Evolutionary conservation across 2,329 filamentous ascomycete genomes (phyloP).

Genomic region (Colletotrichum somersetense): DNA sequence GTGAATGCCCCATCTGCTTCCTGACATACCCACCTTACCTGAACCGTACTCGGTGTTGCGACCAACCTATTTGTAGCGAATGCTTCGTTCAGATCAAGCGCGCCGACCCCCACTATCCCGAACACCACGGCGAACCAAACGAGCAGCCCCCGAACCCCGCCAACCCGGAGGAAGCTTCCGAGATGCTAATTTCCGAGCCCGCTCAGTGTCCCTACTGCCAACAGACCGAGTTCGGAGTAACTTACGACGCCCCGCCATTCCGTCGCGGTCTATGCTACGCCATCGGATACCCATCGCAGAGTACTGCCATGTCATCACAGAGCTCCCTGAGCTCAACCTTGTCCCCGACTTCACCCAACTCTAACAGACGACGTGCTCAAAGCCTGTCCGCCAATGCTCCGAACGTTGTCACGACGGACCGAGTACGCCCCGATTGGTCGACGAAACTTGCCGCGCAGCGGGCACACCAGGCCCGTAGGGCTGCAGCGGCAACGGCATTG

Average conservation of each 20-base stretch:
- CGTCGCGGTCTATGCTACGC: constrained; percentile 83
- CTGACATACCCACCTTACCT: constrained; percentile 94
- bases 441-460: constrained; percentile 88
- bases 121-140: constrained; percentile 72
- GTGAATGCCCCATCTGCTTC: constrained; percentile 96
- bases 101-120: constrained; percentile 88
- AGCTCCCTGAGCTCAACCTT: constrained; percentile 78
- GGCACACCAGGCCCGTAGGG: constrained; percentile 85
- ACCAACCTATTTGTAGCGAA: constrained; percentile 96
- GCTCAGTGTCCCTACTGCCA: constrained; percentile 96
- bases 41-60: constrained; percentile 94
- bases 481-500: constrained; percentile 92
- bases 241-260: constrained; percentile 90
- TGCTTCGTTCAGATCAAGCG: constrained; percentile 99
- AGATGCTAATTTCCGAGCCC: constrained; percentile 88
- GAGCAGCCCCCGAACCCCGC: constrained; percentile 51
- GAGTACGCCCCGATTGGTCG: constrained; percentile 93
- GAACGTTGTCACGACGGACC: constrained; percentile 91
- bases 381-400: constrained; percentile 85
- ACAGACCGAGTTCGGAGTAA: constrained; percentile 95
- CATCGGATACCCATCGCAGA: constrained; percentile 62
- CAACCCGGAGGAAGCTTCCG: constrained; percentile 64
- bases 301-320: constrained; percentile 86
- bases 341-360: constrained; percentile 56
- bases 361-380: constrained; percentile 61